phyloP scores from a whole-genome alignment of 768 basidiomycete species.

The Leucocoprinus sp. region DNA sequence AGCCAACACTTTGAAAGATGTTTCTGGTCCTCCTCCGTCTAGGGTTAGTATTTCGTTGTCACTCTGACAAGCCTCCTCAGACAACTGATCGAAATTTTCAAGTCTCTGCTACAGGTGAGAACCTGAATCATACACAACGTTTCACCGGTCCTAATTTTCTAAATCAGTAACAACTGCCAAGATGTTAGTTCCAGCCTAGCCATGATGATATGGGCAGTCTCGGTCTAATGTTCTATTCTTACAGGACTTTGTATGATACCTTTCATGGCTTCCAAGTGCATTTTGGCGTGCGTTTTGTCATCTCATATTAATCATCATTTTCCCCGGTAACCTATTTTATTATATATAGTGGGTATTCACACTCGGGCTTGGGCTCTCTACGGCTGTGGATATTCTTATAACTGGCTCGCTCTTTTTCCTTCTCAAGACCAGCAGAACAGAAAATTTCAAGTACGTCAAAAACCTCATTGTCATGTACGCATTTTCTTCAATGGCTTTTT shows the following conservation, averaged over 20 bases:
- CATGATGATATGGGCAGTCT: not conserved
- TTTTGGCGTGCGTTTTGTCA: slow-evolving; percentile 13
- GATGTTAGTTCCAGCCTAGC: slow-evolving; percentile 16
- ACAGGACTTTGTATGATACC: not conserved
- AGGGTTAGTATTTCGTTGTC: slow-evolving; percentile 14
- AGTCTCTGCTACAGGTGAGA: slow-evolving; percentile 25
- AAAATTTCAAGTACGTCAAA: slow-evolving; percentile 28
- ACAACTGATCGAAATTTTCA: not conserved
- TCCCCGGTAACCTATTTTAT: not conserved
- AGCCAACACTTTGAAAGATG: slow-evolving; percentile 12
- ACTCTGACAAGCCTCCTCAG: not conserved
- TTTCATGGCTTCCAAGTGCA: slow-evolving; percentile 14
- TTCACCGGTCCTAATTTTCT: not conserved
- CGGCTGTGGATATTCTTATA: slow-evolving; percentile 40
- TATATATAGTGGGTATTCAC: slow-evolving; percentile 44
- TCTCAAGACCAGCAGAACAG: slow-evolving; percentile 29
- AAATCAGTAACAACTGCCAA: slow-evolving; percentile 21
- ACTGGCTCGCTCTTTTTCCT: slow-evolving; percentile 36
- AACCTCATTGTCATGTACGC: no score
- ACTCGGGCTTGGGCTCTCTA: slow-evolving; percentile 41
- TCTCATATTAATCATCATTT: not conserved
- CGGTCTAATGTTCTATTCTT: not conserved
- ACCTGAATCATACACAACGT: not conserved
- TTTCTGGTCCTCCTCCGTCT: slow-evolving; percentile 22
- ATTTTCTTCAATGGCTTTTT: no score